Percentiles rank a stretch among this genome's conserved stretches.
phyloP scores from a whole-genome alignment of 371 early-diverging fungal species.

The Mortierella polycephala region DNA sequence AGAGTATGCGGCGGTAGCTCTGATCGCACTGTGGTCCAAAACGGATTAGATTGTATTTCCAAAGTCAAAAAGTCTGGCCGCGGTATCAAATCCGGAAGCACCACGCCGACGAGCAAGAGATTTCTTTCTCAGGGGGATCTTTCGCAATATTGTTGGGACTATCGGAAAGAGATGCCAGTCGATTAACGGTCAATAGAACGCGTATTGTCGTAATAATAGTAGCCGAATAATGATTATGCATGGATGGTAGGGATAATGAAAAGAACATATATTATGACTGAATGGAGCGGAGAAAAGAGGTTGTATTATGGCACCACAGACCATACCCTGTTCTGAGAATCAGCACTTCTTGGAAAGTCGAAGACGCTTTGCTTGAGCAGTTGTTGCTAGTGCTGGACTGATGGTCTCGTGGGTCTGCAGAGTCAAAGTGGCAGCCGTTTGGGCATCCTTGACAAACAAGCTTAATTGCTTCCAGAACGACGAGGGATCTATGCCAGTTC shows the following conservation, averaged over 20 bases:
- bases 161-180: conserved; percentile 14
- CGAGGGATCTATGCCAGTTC: not conserved
- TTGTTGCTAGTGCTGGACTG: conserved; percentile 30
- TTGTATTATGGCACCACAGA: no score
- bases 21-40: no score
- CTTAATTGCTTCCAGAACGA: conserved; percentile 45
- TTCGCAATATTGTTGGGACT: conserved; percentile 17
- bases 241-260: not conserved
- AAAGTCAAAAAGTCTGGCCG: not conserved
- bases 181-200: not conserved
- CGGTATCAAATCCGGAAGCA: conserved; percentile 2
- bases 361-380: conserved; percentile 17
- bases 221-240: not conserved
- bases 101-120: conserved; percentile 2
- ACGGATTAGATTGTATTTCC: not conserved
- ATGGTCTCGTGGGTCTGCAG: conserved; percentile 61
- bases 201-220: not conserved
- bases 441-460: conserved; percentile 57
- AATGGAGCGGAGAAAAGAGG: not conserved
- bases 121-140: conserved; percentile 29
- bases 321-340: not conserved
- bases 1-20: no score
- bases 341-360: conserved; percentile 1
- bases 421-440: conserved; percentile 61
- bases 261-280: not conserved